Evolutionary conservation across 1,284 basidiomycete species (phyloP), one percentile per base, ranked within the genome.

Genomic region (Erythrobasidium hasegawianum): DNA sequence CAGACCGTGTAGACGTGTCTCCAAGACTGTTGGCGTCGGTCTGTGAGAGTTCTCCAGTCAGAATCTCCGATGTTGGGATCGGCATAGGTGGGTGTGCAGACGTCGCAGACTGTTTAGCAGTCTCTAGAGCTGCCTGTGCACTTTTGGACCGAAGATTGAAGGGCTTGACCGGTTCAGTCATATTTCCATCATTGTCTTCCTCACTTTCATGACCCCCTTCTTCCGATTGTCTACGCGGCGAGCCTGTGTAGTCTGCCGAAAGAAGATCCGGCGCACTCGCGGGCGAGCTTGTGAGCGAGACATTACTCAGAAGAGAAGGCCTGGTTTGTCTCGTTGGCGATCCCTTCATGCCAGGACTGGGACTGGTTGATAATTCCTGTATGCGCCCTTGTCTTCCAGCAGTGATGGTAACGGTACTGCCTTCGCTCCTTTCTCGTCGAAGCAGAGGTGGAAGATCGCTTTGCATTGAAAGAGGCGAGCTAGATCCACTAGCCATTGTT

Each of bases 111-210:
- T 18, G 16, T 16, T n/a, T 47, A 9, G 50, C n/a, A 7, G 50
- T 16, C 26, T 20, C 18, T 16, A 29, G 50, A 16, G 50, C 50
- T 22, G 50, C 22, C 14, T 20, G n/a, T 3, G 50, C 50, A 26
- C 50, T 53, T 20, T 53, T 47, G 43, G 43, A 47, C 22, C 43
- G 43, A 5, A 47, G 16, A 24, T 47, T 47, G 7, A 47, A 14
- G 8, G 43, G 43, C 43, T 47, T 47, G 43, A 47, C 43, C n/a
- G 43, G 43, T 24, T 47, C 43, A 18, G 43, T 47, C 43, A 47
- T 47, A 16, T 47, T 47, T 5, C 43, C 43, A 24, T 47, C 43
- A 14, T 47, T 24, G 7, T 18, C n/a, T 8, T 47, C 43, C 8
- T 47, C 43, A 5, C 8, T 14, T 16, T n/a, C 43, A 14, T n/a